Evolutionary conservation across 257 asterid genomes (phyloP).

Genomic region (Henckelia pumila): DNA sequence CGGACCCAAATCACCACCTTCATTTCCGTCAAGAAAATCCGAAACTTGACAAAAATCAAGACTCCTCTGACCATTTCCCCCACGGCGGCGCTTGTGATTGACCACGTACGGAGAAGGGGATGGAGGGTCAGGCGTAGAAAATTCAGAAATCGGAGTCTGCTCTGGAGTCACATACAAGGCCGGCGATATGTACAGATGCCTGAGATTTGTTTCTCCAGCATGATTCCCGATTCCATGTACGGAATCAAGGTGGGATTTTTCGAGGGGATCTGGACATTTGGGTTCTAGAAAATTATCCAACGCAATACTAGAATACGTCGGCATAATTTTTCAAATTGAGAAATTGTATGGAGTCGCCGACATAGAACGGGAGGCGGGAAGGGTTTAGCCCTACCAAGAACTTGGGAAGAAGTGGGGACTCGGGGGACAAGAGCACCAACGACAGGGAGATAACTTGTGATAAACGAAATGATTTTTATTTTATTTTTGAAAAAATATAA

Average conservation of each 20-base stretch:
- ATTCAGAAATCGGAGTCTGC: constrained; percentile 62
- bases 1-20: constrained; percentile 22
- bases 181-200: constrained; percentile 73
- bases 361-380: no score
- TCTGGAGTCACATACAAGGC: no score
- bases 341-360: neutral
- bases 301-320: constrained; percentile 53
- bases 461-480: no score
- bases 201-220: constrained; percentile 25
- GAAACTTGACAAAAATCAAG: constrained; percentile 24
- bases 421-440: no score
- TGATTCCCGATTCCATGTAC: neutral
- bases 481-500: no score
- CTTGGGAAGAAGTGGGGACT: no score
- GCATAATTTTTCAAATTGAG: constrained; percentile 34
- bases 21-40: constrained; percentile 25
- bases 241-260: no score
- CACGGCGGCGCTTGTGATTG: constrained; percentile 74
- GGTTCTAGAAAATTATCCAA: constrained; percentile 60
- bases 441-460: no score
- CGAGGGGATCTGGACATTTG: constrained; percentile 40
- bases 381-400: no score
- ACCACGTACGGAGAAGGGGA: constrained; percentile 81
- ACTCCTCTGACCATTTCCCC: constrained; percentile 31
- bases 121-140: constrained; percentile 31